Conservation (phyloP, 148 eudicot species). For the Cornus suecica region DNA sequence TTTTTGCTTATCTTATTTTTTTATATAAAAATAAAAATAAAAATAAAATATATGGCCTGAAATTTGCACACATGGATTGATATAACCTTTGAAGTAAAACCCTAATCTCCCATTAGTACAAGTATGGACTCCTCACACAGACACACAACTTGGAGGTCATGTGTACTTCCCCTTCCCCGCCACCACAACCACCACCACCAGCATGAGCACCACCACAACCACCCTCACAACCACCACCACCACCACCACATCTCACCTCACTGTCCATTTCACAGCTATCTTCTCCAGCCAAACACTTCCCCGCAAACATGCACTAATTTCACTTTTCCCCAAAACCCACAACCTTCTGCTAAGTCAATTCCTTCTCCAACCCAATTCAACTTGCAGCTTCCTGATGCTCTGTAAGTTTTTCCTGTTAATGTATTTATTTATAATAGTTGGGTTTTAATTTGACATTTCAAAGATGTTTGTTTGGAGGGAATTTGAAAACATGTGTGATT, state of each 20-base stretch:
- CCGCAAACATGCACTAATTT: slow-evolving; percentile 23
- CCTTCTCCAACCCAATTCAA: slow-evolving; percentile 5
- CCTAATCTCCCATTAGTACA: no score
- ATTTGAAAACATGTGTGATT: no score
- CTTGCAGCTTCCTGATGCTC: background rate
- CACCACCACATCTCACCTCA: slow-evolving; percentile 20
- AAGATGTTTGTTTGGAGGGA: background rate
- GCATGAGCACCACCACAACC: slow-evolving; percentile 11
- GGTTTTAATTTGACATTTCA: background rate
- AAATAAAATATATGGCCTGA: no score
- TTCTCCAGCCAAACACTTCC: slow-evolving; percentile 20
- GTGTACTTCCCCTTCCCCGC: background rate
- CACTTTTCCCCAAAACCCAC: slow-evolving; percentile 19
- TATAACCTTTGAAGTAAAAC: no score
- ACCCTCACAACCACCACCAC: slow-evolving; percentile 19
- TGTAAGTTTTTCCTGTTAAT: slow-evolving; percentile 11
- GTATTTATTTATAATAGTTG: background rate
- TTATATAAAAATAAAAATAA: no score
- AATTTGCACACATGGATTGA: no score
- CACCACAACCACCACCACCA: background rate
- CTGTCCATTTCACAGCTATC: slow-evolving; percentile 23
- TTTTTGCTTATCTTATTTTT: no score
- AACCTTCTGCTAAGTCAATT: slow-evolving; percentile 10
- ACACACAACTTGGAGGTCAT: background rate
- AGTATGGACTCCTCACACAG: slow-evolving; percentile 12